Evolutionary conservation across 73 alveolate genomes (phyloP).

Genomic region (Blepharisma stoltei): DNA sequence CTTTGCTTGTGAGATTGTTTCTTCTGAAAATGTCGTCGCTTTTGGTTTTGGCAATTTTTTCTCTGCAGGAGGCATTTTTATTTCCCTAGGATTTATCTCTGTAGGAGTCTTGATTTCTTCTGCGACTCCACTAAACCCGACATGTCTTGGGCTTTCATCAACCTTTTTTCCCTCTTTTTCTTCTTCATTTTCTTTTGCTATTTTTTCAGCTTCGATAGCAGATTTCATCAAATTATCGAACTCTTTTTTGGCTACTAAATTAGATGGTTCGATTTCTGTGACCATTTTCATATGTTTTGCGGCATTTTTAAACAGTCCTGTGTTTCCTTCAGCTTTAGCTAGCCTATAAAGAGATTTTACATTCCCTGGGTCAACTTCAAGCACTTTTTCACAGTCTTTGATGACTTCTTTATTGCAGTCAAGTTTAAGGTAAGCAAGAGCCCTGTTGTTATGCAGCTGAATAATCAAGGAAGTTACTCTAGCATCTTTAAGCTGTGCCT

Average conservation of each 20-base stretch:
- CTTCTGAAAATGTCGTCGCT: no score
- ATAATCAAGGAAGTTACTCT: constrained; percentile 30
- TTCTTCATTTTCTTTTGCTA: not conserved
- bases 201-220: constrained; percentile 31
- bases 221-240: constrained; percentile 34
- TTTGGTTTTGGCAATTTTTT: no score
- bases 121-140: no score
- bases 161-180: not conserved
- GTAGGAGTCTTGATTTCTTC: no score
- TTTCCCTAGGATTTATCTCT: no score
- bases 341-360: constrained; percentile 50
- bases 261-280: constrained; percentile 32
- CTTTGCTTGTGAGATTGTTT: no score
- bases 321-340: constrained; percentile 41
- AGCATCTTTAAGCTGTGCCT: constrained; percentile 6
- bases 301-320: constrained; percentile 34
- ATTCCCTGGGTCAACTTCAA: constrained; percentile 34
- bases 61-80: no score
- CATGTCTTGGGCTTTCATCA: no score
- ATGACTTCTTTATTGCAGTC: constrained; percentile 37
- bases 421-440: constrained; percentile 40
- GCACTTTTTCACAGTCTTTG: constrained; percentile 45
- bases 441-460: constrained; percentile 44
- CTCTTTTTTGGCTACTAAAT: constrained; percentile 39
- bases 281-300: constrained; percentile 34